A percentile compares a stretch with the other conserved stretches of the same genome.
Evolutionary conservation across 768 basidiomycete genomes (phyloP).

Genomic region (Pleurotus giganteus): DNA sequence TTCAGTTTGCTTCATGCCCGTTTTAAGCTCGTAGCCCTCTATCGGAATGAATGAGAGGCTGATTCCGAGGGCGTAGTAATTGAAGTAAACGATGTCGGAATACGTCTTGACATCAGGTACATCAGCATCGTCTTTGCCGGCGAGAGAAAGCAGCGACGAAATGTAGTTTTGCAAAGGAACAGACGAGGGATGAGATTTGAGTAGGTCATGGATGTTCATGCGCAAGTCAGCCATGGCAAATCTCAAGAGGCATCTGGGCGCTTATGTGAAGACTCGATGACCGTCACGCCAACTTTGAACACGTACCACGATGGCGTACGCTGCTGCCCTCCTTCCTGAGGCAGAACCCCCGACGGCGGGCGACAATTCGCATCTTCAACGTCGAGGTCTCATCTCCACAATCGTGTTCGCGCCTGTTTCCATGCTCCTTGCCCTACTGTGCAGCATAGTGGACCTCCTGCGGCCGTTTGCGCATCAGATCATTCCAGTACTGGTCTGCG

Average conservation of each 20-base stretch:
- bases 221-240: background rate
- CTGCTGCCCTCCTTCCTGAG: background rate
- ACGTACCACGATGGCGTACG: background rate
- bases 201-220: conserved; percentile 30
- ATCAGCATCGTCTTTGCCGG: conserved; percentile 16
- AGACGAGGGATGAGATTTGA: conserved; percentile 54
- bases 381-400: background rate
- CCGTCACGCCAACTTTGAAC: background rate
- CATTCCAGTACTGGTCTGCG: conserved; percentile 62
- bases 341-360: background rate
- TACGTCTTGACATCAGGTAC: conserved; percentile 76
- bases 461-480: conserved; percentile 60
- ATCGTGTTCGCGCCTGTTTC: conserved; percentile 10
- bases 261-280: no score
- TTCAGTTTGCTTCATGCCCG: conserved; percentile 41
- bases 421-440: conserved; percentile 18
- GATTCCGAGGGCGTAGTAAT: conserved; percentile 75
- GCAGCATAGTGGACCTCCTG: conserved; percentile 30
- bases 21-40: conserved; percentile 49
- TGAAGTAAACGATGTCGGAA: conserved; percentile 83
- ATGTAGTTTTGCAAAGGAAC: conserved; percentile 42
- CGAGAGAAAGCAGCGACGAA: conserved; percentile 26
- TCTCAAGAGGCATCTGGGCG: background rate
- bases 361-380: background rate
- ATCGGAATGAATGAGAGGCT: conserved; percentile 76